These are phyloP conservation scores for Skeletonema tropicum DNA, from an alignment of 108 stramenopile genomes.

Conservation along the genomic window DNA sequence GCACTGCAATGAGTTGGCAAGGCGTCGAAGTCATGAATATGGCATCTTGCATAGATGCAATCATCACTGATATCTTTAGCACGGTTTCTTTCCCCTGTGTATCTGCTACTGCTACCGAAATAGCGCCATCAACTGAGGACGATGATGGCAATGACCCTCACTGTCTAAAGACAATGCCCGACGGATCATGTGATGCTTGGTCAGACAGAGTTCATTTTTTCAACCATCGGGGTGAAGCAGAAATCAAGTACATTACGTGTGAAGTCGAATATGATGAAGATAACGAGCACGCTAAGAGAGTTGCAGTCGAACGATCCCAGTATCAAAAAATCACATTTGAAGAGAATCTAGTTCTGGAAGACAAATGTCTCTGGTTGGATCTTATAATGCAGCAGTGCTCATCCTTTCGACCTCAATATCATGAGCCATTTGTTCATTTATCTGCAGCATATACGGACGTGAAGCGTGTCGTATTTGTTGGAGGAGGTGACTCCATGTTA, in stretches of 20 bases:
- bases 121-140: too few species aligned
- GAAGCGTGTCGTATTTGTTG: conserved; percentile 74
- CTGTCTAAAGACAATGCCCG: conserved; percentile 25
- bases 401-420: conserved; percentile 83
- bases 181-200: conserved; percentile 23
- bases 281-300: conserved; percentile 42
- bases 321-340: conserved; percentile 47
- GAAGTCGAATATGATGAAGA: conserved; percentile 39
- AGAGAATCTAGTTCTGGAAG: conserved; percentile 43
- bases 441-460: conserved; percentile 76
- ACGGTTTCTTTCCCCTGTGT: too few species aligned
- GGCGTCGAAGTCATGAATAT: too few species aligned
- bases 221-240: conserved; percentile 37
- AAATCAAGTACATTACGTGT: conserved; percentile 43
- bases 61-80: too few species aligned
- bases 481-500: conserved; percentile 89
- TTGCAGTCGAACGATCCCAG: conserved; percentile 24
- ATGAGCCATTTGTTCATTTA: conserved; percentile 79
- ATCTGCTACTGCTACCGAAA: too few species aligned
- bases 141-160: background rate
- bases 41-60: too few species aligned
- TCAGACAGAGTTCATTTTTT: conserved; percentile 31
- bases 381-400: conserved; percentile 72
- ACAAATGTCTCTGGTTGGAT: conserved; percentile 76
- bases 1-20: too few species aligned